phyloP scores from a whole-genome alignment of 2,329 filamentous ascomycete genomes.

The Talaromyces islandicus region DNA sequence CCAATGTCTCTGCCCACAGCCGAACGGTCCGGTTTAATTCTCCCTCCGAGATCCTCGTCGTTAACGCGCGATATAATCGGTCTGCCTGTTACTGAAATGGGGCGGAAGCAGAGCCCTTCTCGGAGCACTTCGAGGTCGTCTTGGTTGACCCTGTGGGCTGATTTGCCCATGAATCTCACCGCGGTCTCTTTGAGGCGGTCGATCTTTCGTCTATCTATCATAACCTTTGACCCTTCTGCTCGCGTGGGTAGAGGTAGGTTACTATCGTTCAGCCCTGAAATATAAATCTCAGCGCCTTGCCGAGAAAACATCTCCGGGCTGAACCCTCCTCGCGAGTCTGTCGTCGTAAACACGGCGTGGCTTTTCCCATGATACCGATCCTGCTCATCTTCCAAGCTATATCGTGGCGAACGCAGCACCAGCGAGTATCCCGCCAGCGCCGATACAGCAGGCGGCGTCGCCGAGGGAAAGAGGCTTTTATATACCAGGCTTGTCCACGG shows the following conservation, averaged over 20 bases:
- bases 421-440: slow-evolving; percentile 67
- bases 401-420: slow-evolving; percentile 56
- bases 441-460: slow-evolving; percentile 52
- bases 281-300: slow-evolving; percentile 61
- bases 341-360: slow-evolving; percentile 63
- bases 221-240: slow-evolving; percentile 33
- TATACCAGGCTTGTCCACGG: slow-evolving; percentile 68
- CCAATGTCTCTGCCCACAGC: slow-evolving; percentile 42
- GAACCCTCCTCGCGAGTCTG: slow-evolving; percentile 42
- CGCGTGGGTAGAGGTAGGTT: slow-evolving; percentile 54
- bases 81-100: slow-evolving; percentile 57
- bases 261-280: slow-evolving; percentile 64
- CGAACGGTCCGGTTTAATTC: slow-evolving; percentile 36
- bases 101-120: slow-evolving; percentile 66
- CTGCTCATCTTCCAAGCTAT: slow-evolving; percentile 22
- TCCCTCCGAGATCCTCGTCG: slow-evolving; percentile 50
- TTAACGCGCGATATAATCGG: slow-evolving; percentile 58
- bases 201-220: slow-evolving; percentile 40
- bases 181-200: slow-evolving; percentile 25
- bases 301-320: slow-evolving; percentile 68
- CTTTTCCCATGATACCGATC: slow-evolving; percentile 43
- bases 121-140: slow-evolving; percentile 58
- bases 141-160: slow-evolving; percentile 18
- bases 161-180: slow-evolving; percentile 28
- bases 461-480: slow-evolving; percentile 55